Base-by-base conservation (phyloP, 148 eudicot species). In the Vaccinium corymbosum region DNA sequence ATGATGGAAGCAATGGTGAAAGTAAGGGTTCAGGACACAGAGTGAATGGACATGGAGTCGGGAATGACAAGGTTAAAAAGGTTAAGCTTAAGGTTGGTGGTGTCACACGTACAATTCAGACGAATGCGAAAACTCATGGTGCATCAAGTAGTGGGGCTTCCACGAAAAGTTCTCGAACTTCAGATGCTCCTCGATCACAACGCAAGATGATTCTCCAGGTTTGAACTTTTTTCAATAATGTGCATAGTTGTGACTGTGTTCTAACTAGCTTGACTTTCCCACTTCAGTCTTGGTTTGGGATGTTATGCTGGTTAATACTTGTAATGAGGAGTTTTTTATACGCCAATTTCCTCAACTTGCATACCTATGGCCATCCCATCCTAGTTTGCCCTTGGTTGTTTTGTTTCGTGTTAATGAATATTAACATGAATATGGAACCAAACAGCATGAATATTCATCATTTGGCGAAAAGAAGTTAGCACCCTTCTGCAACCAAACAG, bases 1-100 rank as follows among this genome's bases (percentile, higher is more conserved):
- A 64, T 81, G 81, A 56, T 80, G 80, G 68, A 84, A 88, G 81
- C 81, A 80, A 85, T 52, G 87, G 84, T 62, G 93, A 85, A 35
- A 76, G 8, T 22, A 74, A 74, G 80, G 71, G 82, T 83, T 71
- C 78, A 48, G 91, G 86, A 74, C 79, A 85, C 48, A 61, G 64
- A 53, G 76, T 57, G 16, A 80, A 71, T 48, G 80, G 84, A 25
- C 90, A 90, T 86, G 89, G 85, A 78, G 82, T 78, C 22, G 90
- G 89, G 84, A 88, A 82, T 78, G 93, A 91, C 77, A 88, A 71
- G 86, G 86, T 88, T 10, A 94, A 92, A 83, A 97, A 89, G 85
- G 93, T 96, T 46, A 94, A 91, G 87, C 91, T 96, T 86, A 96
- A 96, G 90, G 92, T 96, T 80, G 95, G 97, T 78, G 98, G 97